These are phyloP conservation scores for Colletotrichum sp. DNA, from an alignment of 2,329 filamentous ascomycete species.

Conservation along the genomic window DNA sequence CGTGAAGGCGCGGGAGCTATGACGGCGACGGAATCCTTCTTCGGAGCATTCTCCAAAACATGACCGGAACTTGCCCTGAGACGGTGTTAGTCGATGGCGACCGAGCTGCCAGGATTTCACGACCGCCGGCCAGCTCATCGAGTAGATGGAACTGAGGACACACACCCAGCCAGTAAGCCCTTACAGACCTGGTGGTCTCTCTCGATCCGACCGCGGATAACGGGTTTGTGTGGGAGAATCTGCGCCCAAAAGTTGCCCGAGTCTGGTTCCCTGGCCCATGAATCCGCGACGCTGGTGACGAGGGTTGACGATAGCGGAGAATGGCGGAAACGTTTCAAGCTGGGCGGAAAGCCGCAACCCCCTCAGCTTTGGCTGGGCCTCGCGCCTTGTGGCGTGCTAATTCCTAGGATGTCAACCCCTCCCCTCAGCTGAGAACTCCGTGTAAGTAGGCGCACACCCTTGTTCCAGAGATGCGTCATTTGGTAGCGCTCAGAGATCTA, in stretches of 20 bases:
- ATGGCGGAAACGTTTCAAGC: not conserved
- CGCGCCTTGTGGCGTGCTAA: not conserved
- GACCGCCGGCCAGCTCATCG: not conserved
- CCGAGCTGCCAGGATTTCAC: not conserved
- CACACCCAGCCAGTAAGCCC: not conserved
- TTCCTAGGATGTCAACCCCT: not conserved
- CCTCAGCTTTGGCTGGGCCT: not conserved
- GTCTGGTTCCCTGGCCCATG: not conserved
- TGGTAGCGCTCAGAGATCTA: not conserved
- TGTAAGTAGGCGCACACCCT: not conserved
- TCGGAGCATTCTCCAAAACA: not conserved
- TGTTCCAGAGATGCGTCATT: not conserved
- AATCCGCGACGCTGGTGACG: not conserved
- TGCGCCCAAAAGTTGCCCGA: not conserved
- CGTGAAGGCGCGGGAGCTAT: not conserved
- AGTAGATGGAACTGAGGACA: not conserved
- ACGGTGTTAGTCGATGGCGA: not conserved
- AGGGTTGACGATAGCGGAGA: not conserved
- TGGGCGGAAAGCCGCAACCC: not conserved
- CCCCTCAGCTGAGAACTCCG: not conserved
- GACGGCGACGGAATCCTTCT: not conserved
- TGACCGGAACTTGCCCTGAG: not conserved
- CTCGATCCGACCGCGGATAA: not conserved
- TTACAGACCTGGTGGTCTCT: not conserved
- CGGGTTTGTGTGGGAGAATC: not conserved